Conservation (phyloP, 768 basidiomycete genomes). For the Ramaria sp. region DNA sequence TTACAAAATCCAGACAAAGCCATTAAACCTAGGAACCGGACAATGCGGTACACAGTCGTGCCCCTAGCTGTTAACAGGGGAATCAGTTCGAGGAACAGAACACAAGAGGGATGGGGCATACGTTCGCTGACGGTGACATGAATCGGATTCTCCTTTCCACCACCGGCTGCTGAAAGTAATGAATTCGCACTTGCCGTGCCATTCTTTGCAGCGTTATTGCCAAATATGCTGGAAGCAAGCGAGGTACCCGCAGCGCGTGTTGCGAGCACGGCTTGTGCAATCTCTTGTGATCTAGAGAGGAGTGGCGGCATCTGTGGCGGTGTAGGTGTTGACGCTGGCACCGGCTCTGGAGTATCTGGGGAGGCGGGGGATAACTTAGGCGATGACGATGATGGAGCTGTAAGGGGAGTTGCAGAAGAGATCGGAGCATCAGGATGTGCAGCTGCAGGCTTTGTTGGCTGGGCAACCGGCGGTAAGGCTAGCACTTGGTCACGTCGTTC, state of each 20-base stretch:
- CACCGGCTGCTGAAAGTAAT: conserved; percentile 32
- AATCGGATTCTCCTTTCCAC: conserved; percentile 48
- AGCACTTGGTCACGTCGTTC: conserved; percentile 58
- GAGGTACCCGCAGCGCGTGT: conserved; percentile 16
- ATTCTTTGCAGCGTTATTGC: conserved; percentile 26
- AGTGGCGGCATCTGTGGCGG: neutral
- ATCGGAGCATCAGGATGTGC: conserved; percentile 10
- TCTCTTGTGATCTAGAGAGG: conserved; percentile 23
- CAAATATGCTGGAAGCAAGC: conserved; percentile 12
- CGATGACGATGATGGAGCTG: conserved; percentile 9
- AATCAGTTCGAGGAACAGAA: neutral
- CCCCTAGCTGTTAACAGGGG: conserved; percentile 45
- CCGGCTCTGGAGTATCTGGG: neutral
- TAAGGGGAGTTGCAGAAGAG: conserved; percentile 12
- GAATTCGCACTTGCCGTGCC: conserved; percentile 14
- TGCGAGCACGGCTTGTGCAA: conserved; percentile 32
- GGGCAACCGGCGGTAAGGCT: conserved; percentile 21
- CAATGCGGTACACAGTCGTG: conserved; percentile 49
- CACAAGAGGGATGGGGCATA: conserved; percentile 26
- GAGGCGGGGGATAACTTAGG: neutral
- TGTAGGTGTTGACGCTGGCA: neutral
- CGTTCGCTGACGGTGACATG: conserved; percentile 78
- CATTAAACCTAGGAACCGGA: conserved; percentile 50
- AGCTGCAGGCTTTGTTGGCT: conserved; percentile 8
- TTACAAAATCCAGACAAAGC: conserved; percentile 55